Conservation (phyloP, 2,329 filamentous ascomycete genomes). For the Sclerotinia borealis region DNA sequence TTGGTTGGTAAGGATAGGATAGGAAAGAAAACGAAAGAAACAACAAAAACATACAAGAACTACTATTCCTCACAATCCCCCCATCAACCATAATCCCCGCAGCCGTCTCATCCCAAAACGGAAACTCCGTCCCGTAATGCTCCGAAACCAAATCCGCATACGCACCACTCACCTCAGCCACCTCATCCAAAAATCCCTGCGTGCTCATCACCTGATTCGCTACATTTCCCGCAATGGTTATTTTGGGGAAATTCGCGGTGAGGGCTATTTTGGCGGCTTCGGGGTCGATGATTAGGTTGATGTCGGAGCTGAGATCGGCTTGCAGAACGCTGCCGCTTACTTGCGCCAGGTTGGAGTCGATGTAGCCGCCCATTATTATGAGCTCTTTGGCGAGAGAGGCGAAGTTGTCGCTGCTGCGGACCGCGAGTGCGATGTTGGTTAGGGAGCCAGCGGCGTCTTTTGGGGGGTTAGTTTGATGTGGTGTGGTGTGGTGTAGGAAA, state of each 20-base stretch:
- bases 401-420: constrained; percentile 41
- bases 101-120: constrained; percentile 43
- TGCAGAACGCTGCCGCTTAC: constrained; percentile 27
- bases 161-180: constrained; percentile 34
- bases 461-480: neutral
- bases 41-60: constrained; percentile 29
- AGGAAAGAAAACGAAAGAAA: no score
- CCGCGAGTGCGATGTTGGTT: constrained; percentile 44
- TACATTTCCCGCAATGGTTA: constrained; percentile 40
- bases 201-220: constrained; percentile 42
- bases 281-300: constrained; percentile 47
- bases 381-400: constrained; percentile 41
- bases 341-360: constrained; percentile 38
- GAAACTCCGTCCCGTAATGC: constrained; percentile 36
- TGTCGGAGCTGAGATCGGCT: constrained; percentile 33
- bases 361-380: constrained; percentile 45
- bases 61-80: constrained; percentile 35
- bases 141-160: constrained; percentile 37
- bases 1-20: neutral
- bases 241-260: constrained; percentile 42
- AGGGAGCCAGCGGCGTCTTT: constrained; percentile 38
- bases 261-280: constrained; percentile 45
- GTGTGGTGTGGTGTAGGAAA: rapidly evolving
- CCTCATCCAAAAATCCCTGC: constrained; percentile 36
- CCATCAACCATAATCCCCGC: constrained; percentile 37